A percentile compares a stretch with the other conserved stretches of the same genome.
Evolutionary conservation across 2,329 filamentous ascomycete genomes (phyloP).

Genomic region (Pseudogymnoascus sp.): DNA sequence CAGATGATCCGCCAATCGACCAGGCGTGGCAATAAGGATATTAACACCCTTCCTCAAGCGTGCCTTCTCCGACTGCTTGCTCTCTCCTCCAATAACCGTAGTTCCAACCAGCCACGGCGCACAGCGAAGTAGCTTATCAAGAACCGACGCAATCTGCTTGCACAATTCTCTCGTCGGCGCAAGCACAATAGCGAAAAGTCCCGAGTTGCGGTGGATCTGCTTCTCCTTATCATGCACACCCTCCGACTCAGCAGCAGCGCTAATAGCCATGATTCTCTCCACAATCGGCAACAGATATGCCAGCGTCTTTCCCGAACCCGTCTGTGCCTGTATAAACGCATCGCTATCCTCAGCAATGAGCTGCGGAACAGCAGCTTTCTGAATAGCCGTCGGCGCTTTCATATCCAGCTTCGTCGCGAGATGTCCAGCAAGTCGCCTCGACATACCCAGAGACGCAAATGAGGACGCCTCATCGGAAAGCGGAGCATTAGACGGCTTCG

Average conservation of each 20-base stretch:
- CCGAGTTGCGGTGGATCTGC: constrained; percentile 71
- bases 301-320: constrained; percentile 92
- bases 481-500: constrained; percentile 83
- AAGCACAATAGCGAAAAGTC: constrained; percentile 87
- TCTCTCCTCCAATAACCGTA: constrained; percentile 64
- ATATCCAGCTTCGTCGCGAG: constrained; percentile 77
- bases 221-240: constrained; percentile 36
- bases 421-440: constrained; percentile 70
- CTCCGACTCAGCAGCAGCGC: constrained; percentile 44
- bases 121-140: constrained; percentile 78
- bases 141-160: constrained; percentile 81
- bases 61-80: constrained; percentile 79
- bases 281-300: constrained; percentile 92
- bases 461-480: constrained; percentile 74
- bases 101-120: constrained; percentile 92
- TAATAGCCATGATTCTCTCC: constrained; percentile 73
- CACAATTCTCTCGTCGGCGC: constrained; percentile 90
- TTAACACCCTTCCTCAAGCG: constrained; percentile 88
- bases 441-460: constrained; percentile 79
- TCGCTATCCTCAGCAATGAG: constrained; percentile 74
- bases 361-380: constrained; percentile 78
- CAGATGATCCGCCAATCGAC: constrained; percentile 81
- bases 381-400: constrained; percentile 88
- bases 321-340: constrained; percentile 94
- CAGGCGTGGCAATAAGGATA: constrained; percentile 90